Base-by-base conservation (phyloP, 2,329 filamentous ascomycete genomes). In the Nemania sp. region DNA sequence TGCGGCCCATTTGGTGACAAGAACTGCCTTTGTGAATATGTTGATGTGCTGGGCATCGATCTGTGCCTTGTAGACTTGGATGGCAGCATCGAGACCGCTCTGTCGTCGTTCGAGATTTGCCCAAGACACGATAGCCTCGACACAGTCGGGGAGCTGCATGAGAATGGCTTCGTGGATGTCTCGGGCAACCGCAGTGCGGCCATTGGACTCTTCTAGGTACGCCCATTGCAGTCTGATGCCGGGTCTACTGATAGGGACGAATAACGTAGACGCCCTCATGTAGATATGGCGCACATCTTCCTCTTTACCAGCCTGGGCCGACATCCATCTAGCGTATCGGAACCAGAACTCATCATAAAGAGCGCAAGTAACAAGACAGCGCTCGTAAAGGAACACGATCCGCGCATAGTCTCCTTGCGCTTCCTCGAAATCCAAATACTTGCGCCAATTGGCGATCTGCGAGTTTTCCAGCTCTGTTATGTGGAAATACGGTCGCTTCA, bases 331-430 rank as follows among this genome's bases (percentile, higher is more conserved):
- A 14, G 89, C 90, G 72, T 96, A 99, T n/a, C 94, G 88, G 66
- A 96, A 85, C 94, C 94, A 99, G 72, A 97, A 96, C 68, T 97
- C 93, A 44, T 97, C 93, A 68, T 99, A 97, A 62, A 95, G 88
- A 14, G 94, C 93, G 66, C 90, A 95, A 0, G 91, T 93, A 30
- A 96, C 90, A 47, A 99, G 74, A 65, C 92, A 97, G 46, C 94
- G 86, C 76, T 99, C 94, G 69, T 99, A 97, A 26, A 99, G 75
- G 67, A 94, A 94, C 5, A 89, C 82, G 40, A 81, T 87, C 54
- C 94, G 84, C 12, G 79, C 73, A 61, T 86, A 90, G 60, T 92
- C 84, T 47, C 89, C 91, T 70, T 96, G 88, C 0, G 80, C 75
- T 73, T 99, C 94, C 69, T 99, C 94, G 64, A 95, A 97, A 69